Evolutionary conservation across 2,329 filamentous ascomycete species (phyloP), one percentile per base, ranked within the genome.

Genomic region (Xylariaceae sp.): DNA sequence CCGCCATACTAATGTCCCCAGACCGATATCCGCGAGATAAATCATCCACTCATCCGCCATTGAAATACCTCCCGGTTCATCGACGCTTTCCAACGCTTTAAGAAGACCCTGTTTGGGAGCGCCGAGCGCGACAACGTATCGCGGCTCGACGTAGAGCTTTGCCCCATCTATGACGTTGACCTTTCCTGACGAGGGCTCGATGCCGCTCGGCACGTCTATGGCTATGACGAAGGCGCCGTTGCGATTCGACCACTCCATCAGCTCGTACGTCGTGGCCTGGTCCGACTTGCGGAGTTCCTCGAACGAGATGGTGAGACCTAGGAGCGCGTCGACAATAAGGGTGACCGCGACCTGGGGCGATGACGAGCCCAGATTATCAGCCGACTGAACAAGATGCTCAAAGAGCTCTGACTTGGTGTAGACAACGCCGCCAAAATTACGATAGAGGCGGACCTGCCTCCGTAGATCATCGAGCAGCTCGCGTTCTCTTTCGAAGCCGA

Each of bases 211-310:
- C 5, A 94, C 82, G 62, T 95, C 92, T n/a, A 98, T 80, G 0
- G 90, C 87, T 17, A 98, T 71, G 3, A 93, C 85, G 47, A 85
- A 83, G 1, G 89, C 83, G 53, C 90, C 87, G 62, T 85, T 88
- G 53, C 90, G 85, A 62, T 96, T 97, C 3, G 89, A 86, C 90
- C 91, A 97, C 52, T 90, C 86, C 59, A 96, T 93, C 60, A 96
- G 80, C 61, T 94, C 86, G 60, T 94, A 91, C 0, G 89, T 88
- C 0, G 85, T 86, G 3, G 85, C 83, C 63, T 94, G 88, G 54
- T 95, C 87, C 14, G 86, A 85, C 2, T 84, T 86, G 27, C 88
- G 80, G 22, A 97, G 74, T 56, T 94, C 89, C 55, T 96, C 90
- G 59, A 96, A 96, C 2, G 88, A 85, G 45, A 90, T 82, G 36